Conservation (phyloP, 2,329 filamentous ascomycete genomes). For the Phoma sp. region DNA sequence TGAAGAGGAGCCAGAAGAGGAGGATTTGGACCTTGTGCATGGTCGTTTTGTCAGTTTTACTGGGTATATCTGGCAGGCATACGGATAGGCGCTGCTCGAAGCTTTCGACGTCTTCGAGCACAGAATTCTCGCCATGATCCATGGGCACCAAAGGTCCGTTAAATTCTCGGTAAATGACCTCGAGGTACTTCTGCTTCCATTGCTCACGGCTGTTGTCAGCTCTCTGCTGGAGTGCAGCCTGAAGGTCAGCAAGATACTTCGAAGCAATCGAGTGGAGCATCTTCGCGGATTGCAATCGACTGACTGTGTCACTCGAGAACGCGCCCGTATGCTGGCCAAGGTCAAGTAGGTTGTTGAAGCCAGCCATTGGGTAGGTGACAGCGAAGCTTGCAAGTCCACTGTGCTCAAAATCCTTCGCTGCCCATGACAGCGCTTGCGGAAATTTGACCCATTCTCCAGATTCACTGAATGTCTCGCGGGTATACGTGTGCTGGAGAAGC, state of each 20-base stretch:
- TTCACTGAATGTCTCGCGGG: constrained; percentile 43
- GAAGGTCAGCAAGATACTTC: constrained; percentile 35
- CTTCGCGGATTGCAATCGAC: constrained; percentile 27
- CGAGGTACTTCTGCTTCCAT: constrained; percentile 40
- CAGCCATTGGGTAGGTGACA: constrained; percentile 39
- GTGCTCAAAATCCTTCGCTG: constrained; percentile 32
- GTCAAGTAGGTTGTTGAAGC: constrained; percentile 34
- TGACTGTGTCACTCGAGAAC: constrained; percentile 20
- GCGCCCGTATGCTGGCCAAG: constrained; percentile 28
- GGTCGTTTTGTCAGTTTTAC: neutral
- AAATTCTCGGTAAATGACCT: constrained; percentile 38
- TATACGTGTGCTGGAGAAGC: constrained; percentile 34
- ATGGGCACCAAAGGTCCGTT: constrained; percentile 35
- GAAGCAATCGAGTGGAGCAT: constrained; percentile 34
- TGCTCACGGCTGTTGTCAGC: neutral
- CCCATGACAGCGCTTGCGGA: constrained; percentile 38
- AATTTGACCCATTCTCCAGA: constrained; percentile 40
- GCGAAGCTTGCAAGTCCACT: constrained; percentile 40
- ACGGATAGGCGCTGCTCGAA: constrained; percentile 24
- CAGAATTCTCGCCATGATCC: constrained; percentile 20
- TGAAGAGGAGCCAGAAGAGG: constrained; percentile 45
- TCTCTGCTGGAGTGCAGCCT: constrained; percentile 1
- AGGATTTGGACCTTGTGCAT: constrained; percentile 39
- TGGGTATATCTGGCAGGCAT: constrained; percentile 1
- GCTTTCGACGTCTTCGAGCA: constrained; percentile 16